Evolutionary conservation across 192 early-diverging fungal genomes (phyloP), one percentile per base, ranked within the genome.

Genomic region (Coemansia sp.): DNA sequence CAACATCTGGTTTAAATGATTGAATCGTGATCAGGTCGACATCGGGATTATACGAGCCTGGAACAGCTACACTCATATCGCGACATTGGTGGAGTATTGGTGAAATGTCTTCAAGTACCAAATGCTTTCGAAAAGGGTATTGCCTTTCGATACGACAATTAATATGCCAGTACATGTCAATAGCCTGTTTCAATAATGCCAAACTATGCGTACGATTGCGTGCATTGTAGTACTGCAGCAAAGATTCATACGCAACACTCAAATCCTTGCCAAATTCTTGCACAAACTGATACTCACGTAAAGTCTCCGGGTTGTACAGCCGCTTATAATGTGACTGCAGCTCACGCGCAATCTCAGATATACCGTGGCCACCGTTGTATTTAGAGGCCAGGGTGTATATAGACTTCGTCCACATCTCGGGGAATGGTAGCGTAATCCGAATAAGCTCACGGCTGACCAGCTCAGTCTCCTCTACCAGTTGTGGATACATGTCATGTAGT

Each of bases 401-500:
- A 5, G 93, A 91, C 61, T 97, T 94, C 52, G 92, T 88, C 97
- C 97, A 99, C 91, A 95, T 91, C 77, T 99, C 97, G 38, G 94
- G 92, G 90, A 94, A 95, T 39, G 96, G 69, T 62, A 97, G 91
- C 5, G 97, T 93, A 8, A 96, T 91, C n/a, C 96, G 88, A 67
- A 98, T 96, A 22, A 99, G 86, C 68, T 99, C 97, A 69, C 94
- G 90, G 70, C 92, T 93, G 35, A 99, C 96, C 22, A 98, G 72
- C 6, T 96, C 74, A 7, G 94, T 96, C 84, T 92, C 70, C 45
- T 96, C 92, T 6, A 99, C 95, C 57, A 99, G 82, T 22, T 82
- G 63, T 10, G 94, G 84, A 59, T 87, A 88, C 72, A 94, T 87
- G 41, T 89, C 83, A 14, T 92, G 78, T 86, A 99, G 89, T 68